Percentiles rank a stretch among this genome's conserved stretches.
These are phyloP conservation scores for Colletotrichum caudatum DNA, from an alignment of 2,329 filamentous ascomycete genomes.

Conservation along the genomic window DNA sequence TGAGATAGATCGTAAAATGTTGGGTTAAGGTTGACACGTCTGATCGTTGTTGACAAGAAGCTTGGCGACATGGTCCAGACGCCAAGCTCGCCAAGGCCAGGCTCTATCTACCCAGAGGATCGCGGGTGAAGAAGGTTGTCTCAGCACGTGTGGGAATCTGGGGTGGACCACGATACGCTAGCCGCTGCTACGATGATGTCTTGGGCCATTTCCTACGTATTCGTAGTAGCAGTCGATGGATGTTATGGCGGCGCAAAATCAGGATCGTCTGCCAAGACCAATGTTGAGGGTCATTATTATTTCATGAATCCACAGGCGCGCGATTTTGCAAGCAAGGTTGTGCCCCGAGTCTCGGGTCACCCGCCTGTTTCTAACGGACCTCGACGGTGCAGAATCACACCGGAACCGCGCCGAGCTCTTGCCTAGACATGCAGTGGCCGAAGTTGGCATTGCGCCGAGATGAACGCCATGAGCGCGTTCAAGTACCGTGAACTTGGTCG, in stretches of 20 bases:
- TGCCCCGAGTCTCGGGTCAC: neutral
- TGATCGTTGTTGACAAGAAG: conserved; percentile 40
- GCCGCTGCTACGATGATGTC: conserved; percentile 18
- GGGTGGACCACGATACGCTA: conserved; percentile 37
- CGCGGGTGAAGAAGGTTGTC: conserved; percentile 42
- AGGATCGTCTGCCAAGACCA: conserved; percentile 2
- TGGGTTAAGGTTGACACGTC: conserved; percentile 40
- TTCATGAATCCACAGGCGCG: neutral
- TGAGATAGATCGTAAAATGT: conserved; percentile 34
- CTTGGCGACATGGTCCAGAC: conserved; percentile 34
- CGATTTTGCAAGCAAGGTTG: neutral
- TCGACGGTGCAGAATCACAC: neutral
- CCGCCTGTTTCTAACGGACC: neutral
- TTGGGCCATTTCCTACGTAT: conserved; percentile 3
- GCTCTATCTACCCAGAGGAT: conserved; percentile 3
- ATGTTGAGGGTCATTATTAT: neutral
- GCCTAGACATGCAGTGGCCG: conserved; percentile 5
- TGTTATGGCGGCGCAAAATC: conserved; percentile 13
- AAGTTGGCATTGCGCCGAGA: conserved; percentile 24
- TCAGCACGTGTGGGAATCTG: conserved; percentile 37
- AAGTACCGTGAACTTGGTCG: conserved; percentile 32
- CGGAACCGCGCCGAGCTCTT: conserved; percentile 17
- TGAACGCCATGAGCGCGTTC: conserved; percentile 11
- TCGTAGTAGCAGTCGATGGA: neutral
- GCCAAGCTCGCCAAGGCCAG: conserved; percentile 40